Evolutionary conservation across 306 rosid genomes (phyloP), one percentile per base, ranked within the genome.

Genomic region (Vicia faba): DNA sequence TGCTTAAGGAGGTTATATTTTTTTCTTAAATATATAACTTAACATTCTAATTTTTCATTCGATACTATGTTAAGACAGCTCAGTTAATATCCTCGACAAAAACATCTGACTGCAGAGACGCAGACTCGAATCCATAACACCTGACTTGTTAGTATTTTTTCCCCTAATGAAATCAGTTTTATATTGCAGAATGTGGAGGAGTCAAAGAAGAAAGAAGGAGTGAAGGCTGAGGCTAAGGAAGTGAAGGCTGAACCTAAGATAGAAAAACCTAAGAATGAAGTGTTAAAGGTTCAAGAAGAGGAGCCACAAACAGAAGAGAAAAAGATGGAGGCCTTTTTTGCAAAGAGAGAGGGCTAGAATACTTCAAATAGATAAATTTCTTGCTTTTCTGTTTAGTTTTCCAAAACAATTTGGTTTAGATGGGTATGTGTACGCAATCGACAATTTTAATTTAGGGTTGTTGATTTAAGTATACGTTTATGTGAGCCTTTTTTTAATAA

Each of bases 1-100:
- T 78, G 74, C 80, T 80, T 36, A 53, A 35, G 14, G 26, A 70
- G 84, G 84, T 80, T 16, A 4, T 5, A 18, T 36, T 15, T 28
- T 41, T 23, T 3, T 10, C 40, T 69, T 2, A 0, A 59, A 13
- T 45, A 36, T 61, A 2, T 61, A 2, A 28, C 1, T 56, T n/a
- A 3, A 29, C 19, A 44, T 46, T 70, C 20, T 43, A 11, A 11
- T 29, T 29, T 4, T 29, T 29, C 33, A 29, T 29, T 29, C n/a
- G n/a, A n/a, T n/a, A n/a, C n/a, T n/a, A n/a, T n/a, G 33, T 29
- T 5, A 1, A 20, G 23, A 20, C 1, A 20, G 2, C 23, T 20
- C 1, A 20, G 8, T 5, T 31, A 1, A 31, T 31, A 31, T 6
- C 8, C 5, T 6, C 1, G 8, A n/a, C 36, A 31, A 8, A 1